A percentile compares a stretch with the other conserved stretches of the same genome.
Conservation (phyloP, 352 stramenopile genomes). For the Thalassiosira exigua region DNA sequence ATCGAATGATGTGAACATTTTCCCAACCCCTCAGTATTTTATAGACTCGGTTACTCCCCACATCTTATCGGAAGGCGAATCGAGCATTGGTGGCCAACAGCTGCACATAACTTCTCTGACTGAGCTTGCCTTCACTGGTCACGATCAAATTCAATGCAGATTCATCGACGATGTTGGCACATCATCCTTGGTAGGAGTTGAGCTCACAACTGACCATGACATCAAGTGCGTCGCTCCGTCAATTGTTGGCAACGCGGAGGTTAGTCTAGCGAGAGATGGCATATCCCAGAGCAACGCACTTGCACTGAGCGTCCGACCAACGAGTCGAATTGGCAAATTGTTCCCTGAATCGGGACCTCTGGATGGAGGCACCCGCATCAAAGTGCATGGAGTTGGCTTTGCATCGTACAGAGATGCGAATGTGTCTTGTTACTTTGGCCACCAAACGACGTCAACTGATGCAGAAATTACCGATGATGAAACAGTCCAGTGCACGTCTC, state of each 20-base stretch:
- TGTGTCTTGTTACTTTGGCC: slow-evolving; percentile 18
- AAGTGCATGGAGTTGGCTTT: slow-evolving; percentile 22
- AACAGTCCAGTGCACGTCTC: slow-evolving; percentile 11
- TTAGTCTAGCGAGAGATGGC: slow-evolving; percentile 20
- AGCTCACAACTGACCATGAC: slow-evolving; percentile 5
- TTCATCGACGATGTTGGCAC: slow-evolving; percentile 20
- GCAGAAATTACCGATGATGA: slow-evolving; percentile 23
- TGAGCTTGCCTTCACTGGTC: slow-evolving; percentile 1
- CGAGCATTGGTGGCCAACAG: not conserved
- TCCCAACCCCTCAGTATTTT: slow-evolving; percentile 8
- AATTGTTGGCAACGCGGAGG: not conserved
- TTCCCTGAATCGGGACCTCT: slow-evolving; percentile 6
- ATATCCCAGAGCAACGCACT: slow-evolving; percentile 30
- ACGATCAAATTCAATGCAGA: slow-evolving; percentile 3
- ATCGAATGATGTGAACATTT: slow-evolving; percentile 23
- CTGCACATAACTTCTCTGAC: slow-evolving; percentile 1
- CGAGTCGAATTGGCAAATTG: not conserved
- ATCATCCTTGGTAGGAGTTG: not conserved
- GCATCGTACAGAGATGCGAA: slow-evolving; percentile 3
- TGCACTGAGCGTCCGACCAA: not conserved
- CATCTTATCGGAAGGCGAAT: slow-evolving; percentile 10
- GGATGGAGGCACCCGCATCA: slow-evolving; percentile 6
- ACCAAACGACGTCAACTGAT: slow-evolving; percentile 1
- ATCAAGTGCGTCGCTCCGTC: slow-evolving; percentile 14
- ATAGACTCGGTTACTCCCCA: slow-evolving; percentile 6